Conservation (phyloP, 2,329 filamentous ascomycete species). For the Fusarium denticulatum region DNA sequence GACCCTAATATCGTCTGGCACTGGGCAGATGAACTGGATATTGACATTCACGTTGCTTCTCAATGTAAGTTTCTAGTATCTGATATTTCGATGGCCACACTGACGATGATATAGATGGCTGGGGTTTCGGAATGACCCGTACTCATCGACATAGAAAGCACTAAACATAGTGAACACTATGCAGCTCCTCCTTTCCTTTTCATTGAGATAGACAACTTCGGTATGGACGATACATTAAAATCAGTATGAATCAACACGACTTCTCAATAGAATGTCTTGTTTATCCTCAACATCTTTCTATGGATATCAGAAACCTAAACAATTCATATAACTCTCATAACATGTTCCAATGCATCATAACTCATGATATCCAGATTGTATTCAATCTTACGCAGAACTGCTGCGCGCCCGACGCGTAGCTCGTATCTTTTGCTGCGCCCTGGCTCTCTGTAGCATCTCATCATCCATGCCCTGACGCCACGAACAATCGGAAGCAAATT, state of each 20-base stretch:
- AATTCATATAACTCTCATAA: neutral
- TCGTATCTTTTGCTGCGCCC: slow-evolving; percentile 35
- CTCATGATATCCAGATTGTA: slow-evolving; percentile 20
- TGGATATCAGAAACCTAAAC: neutral
- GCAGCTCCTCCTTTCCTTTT: rapidly evolving
- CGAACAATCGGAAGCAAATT: slow-evolving; percentile 80
- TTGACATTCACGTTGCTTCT: slow-evolving; percentile 56
- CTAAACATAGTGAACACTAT: neutral
- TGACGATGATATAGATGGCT: slow-evolving; percentile 35
- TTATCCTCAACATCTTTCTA: neutral
- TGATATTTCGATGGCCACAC: no score
- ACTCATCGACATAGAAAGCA: slow-evolving; percentile 38
- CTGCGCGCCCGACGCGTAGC: slow-evolving; percentile 23
- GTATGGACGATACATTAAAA: neutral
- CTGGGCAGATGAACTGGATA: slow-evolving; percentile 62
- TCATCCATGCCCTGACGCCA: slow-evolving; percentile 80
- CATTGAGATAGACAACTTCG: neutral
- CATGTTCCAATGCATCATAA: slow-evolving; percentile 24
- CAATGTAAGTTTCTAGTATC: slow-evolving; percentile 37
- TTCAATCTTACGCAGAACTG: slow-evolving; percentile 9
- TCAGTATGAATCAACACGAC: neutral
- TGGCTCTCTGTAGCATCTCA: slow-evolving; percentile 52
- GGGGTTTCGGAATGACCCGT: slow-evolving; percentile 41
- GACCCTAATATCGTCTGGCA: slow-evolving; percentile 63
- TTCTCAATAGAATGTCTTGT: neutral